Conservation (phyloP, 2,329 filamentous ascomycete species). For the Tolypocladium cylindrosporum region DNA sequence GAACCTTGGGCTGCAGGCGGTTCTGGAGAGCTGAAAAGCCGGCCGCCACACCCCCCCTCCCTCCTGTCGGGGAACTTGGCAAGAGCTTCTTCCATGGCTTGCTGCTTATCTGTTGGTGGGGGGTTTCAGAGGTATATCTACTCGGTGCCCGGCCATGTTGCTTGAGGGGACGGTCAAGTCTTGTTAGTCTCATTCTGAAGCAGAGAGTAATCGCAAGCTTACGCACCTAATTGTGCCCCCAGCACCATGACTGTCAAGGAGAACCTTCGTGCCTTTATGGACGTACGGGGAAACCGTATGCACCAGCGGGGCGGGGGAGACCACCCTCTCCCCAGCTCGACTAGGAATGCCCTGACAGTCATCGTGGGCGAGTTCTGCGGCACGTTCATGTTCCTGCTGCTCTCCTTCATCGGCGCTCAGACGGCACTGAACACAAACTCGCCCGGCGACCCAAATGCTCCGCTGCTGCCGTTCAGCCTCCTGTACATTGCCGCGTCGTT, state of each 20-base stretch:
- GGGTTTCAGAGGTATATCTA: background rate
- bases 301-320: background rate
- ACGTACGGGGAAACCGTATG: background rate
- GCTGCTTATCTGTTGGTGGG: background rate
- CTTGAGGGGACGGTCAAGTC: background rate
- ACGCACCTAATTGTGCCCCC: background rate
- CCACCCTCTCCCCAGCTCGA: constrained; percentile 1
- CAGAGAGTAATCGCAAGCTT: background rate
- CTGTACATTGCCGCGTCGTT: constrained; percentile 41
- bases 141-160: background rate
- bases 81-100: background rate
- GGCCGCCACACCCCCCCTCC: background rate
- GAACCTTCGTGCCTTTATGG: background rate
- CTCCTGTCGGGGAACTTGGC: no score
- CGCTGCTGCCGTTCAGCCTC: constrained; percentile 24
- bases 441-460: constrained; percentile 12
- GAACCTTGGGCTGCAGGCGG: background rate
- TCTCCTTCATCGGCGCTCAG: constrained; percentile 29
- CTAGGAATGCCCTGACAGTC: constrained; percentile 28
- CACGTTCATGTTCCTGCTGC: constrained; percentile 42
- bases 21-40: background rate
- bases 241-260: background rate
- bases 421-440: constrained; percentile 23
- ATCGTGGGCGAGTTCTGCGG: constrained; percentile 40
- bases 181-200: no score